A percentile compares a stretch with the other conserved stretches of the same genome.
phyloP scores from a whole-genome alignment of 1,139 yeast genomes.

The Blastobotrys illinoisensis region DNA sequence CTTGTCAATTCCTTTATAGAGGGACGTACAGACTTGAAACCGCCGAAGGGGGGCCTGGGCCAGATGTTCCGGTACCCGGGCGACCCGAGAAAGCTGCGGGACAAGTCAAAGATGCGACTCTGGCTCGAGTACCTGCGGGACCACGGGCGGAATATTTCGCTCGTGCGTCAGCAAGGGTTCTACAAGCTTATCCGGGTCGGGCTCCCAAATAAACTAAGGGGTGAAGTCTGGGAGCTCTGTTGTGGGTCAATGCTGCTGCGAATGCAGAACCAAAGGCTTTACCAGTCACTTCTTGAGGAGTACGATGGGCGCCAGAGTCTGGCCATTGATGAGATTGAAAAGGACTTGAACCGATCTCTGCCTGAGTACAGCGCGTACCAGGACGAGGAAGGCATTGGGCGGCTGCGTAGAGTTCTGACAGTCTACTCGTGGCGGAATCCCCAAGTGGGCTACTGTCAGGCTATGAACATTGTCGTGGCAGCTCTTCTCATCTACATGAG shows the following conservation, averaged over 20 bases:
- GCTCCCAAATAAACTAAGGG: slow-evolving; percentile 83
- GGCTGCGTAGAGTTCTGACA: slow-evolving; percentile 80
- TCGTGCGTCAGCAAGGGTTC: slow-evolving; percentile 70
- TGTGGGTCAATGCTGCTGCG: slow-evolving; percentile 81
- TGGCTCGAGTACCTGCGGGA: slow-evolving; percentile 89
- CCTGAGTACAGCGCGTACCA: slow-evolving; percentile 98
- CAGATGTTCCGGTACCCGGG: slow-evolving; percentile 84
- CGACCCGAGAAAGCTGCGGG: slow-evolving; percentile 67
- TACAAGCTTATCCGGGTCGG: slow-evolving; percentile 84
- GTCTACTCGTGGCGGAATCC: slow-evolving; percentile 98
- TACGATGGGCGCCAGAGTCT: slow-evolving; percentile 61
- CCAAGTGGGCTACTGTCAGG: slow-evolving; percentile 97
- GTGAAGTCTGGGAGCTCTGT: slow-evolving; percentile 93
- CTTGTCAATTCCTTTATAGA: slow-evolving; percentile 40
- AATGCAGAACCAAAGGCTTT: slow-evolving; percentile 56
- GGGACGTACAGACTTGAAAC: slow-evolving; percentile 15
- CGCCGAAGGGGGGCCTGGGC: slow-evolving; percentile 85
- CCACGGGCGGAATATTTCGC: slow-evolving; percentile 78
- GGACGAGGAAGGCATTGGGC: slow-evolving; percentile 71
- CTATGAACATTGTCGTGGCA: slow-evolving; percentile 97
- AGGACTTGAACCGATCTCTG: slow-evolving; percentile 85
- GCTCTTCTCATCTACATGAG: slow-evolving; percentile 89
- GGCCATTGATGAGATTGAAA: slow-evolving; percentile 94
- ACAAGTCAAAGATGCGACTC: slow-evolving; percentile 77
- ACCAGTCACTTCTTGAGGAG: slow-evolving; percentile 50